Conservation (phyloP, 495 filamentous ascomycete species). For the Lasiosphaeriaceae sp. region DNA sequence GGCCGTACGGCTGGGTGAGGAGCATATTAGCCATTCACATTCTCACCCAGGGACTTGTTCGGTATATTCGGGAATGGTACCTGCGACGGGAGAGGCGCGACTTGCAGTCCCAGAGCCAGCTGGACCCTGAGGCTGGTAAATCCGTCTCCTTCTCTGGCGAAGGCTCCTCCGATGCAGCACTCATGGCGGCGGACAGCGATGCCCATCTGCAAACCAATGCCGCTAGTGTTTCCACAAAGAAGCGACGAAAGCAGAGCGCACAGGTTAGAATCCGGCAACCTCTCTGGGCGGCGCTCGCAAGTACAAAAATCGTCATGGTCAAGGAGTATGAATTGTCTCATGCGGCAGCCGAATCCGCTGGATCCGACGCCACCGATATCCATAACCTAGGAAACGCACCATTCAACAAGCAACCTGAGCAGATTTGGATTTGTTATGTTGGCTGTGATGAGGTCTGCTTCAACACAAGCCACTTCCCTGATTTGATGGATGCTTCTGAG, state of each 20-base stretch:
- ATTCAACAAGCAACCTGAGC: conserved; percentile 64
- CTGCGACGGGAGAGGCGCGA: conserved; percentile 50
- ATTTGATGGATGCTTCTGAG: conserved; percentile 16
- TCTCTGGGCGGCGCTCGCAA: conserved; percentile 90
- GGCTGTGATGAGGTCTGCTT: conserved; percentile 80
- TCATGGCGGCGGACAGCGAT: conserved; percentile 46
- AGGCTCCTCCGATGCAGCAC: conserved; percentile 36
- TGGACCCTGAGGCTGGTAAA: conserved; percentile 48
- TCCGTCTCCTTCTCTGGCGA: conserved; percentile 25
- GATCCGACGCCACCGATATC: conserved; percentile 71
- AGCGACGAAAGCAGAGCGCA: conserved; percentile 82
- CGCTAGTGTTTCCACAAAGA: conserved; percentile 56
- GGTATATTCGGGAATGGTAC: conserved; percentile 59
- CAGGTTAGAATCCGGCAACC: conserved; percentile 87
- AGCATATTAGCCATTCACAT: conserved; percentile 82
- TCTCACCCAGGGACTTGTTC: conserved; percentile 72
- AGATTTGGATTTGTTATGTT: conserved; percentile 85
- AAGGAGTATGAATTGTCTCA: conserved; percentile 89
- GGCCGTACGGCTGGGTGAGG: conserved; percentile 48
- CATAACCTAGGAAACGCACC: conserved; percentile 77
- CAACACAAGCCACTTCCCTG: conserved; percentile 64
- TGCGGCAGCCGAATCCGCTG: conserved; percentile 65
- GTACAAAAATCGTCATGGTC: conserved; percentile 88
- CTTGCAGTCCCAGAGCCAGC: conserved; percentile 36
- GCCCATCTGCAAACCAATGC: conserved; percentile 28